Evolutionary conservation across 306 rosid species (phyloP).

Genomic region (cucumber (Cucumis sativus)): Cucumber_9930_V3 NC_026657.2:24397501-24398000

Average conservation of each 20-base stretch:
- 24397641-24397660: slow-evolving; percentile 90
- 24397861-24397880: slow-evolving; percentile 98
- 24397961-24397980: slow-evolving; percentile 85
- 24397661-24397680: slow-evolving; percentile 84
- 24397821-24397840: slow-evolving; percentile 92
- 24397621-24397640: slow-evolving; percentile 92
- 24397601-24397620: slow-evolving; percentile 90
- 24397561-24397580: slow-evolving; percentile 67
- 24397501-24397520: slow-evolving; percentile 78
- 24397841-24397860: slow-evolving; percentile 74
- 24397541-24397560: slow-evolving; percentile 74
- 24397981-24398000: slow-evolving; percentile 72
- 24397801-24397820: slow-evolving; percentile 59
- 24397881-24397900: slow-evolving; percentile 97
- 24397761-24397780: slow-evolving; percentile 96
- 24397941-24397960: slow-evolving; percentile 97
- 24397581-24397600: slow-evolving; percentile 75
- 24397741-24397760: slow-evolving; percentile 60
- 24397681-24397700: slow-evolving; percentile 68
- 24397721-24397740: slow-evolving; percentile 78
- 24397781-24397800: slow-evolving; percentile 98
- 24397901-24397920: slow-evolving; percentile 95
- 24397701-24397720: slow-evolving; percentile 70
- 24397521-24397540: slow-evolving; percentile 96
- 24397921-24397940: slow-evolving; percentile 91